phyloP scores from a whole-genome alignment of 225 moss, liverwort and hornwort genomes.

The Pleurozium schreberi region DNA sequence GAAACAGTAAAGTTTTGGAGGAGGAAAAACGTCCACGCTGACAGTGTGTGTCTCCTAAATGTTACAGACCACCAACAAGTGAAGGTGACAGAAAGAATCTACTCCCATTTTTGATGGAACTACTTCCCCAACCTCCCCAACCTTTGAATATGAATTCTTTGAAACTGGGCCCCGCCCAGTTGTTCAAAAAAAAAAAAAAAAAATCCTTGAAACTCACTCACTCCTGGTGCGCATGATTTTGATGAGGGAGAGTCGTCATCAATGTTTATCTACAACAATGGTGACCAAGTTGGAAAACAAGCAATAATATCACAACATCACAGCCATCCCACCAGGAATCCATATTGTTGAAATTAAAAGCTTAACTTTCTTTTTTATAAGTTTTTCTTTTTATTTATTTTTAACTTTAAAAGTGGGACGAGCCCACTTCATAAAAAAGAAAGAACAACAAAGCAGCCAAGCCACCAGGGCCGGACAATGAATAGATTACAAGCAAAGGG shows the following conservation, averaged over 20 bases:
- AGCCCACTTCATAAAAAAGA: no score
- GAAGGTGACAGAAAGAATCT: neutral
- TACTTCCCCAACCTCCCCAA: neutral
- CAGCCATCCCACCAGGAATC: neutral
- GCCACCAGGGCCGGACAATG: no score
- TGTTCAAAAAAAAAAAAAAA: no score
- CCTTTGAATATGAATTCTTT: no score
- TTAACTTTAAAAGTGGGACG: no score
- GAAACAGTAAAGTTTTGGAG: neutral
- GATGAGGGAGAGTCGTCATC: neutral
- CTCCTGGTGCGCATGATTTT: neutral
- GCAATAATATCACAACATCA: neutral
- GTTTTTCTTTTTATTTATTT: no score
- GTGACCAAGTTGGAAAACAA: neutral
- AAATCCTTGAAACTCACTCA: neutral
- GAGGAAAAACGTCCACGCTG: neutral
- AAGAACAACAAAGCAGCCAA: no score
- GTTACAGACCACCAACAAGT: neutral
- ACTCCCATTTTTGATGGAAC: neutral
- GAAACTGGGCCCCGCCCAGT: no score
- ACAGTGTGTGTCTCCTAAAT: neutral
- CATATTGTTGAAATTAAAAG: no score
- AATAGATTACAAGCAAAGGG: no score
- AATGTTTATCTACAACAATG: neutral
- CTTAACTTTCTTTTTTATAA: no score